Evolutionary conservation across 495 filamentous ascomycete genomes (phyloP), one percentile per base, ranked within the genome.

Genomic region (Xanthoparmelia taractica): DNA sequence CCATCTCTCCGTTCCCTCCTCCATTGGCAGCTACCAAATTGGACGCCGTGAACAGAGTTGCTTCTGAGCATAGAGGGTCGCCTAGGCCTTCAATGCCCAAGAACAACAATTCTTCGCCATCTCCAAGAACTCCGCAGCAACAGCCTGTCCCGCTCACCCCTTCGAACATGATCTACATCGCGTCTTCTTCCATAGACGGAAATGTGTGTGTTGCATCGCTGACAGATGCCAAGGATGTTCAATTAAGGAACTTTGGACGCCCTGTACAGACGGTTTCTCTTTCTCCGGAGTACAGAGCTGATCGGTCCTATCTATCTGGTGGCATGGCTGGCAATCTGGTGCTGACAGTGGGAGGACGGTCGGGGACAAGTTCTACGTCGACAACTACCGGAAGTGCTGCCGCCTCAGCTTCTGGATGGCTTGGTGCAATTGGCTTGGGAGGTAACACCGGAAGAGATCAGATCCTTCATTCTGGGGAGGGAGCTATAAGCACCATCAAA

Each of bases 161-260:
- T 0, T 91, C 88, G 11, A 96, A 96, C 66, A 86, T 87, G 43
- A 94, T 97, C 50, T 86, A 94, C 74, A 91, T 97, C 65, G 94
- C 87, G 3, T 92, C 91, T 3, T 89, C 95, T 20, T 97, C 95
- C 0, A 91, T 96, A 67, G 94, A 98, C 72, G 94, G 94, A 33
- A 92, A 96, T 67, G 88, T 97, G 12, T 97, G 94, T 64, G 82
- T 97, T 27, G 83, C 87, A 52, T 95, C 92, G 2, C 72, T 97
- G 38, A 79, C 91, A 25, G 87, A 90, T 66, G 76, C 82, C 8
- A 87, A 84, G 65, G 94, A 97, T 74, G 91, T 97, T 6, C 83
- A 87, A 40, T 74, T 97, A 36, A 85, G 96, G 48, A 97, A 97
- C 70, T 98, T 97, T 78, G 91, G 91, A 2, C 82, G 94, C 25